phyloP scores from a whole-genome alignment of 129 eudicot species.

The Lactuca saligna region DNA sequence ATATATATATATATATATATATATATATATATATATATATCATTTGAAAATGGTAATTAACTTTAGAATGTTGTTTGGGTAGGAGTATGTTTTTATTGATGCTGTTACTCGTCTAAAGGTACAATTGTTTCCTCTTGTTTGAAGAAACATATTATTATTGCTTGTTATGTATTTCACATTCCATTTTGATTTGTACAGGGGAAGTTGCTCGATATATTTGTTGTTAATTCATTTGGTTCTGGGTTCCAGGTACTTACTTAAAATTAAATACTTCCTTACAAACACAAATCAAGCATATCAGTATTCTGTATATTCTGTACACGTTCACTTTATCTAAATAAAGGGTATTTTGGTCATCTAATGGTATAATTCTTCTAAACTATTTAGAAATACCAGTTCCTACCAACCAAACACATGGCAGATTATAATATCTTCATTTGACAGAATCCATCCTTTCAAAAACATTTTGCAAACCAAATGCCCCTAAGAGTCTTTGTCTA shows the following conservation, averaged over 20 bases:
- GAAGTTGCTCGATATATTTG: slow-evolving; percentile 86
- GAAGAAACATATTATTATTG: slow-evolving; percentile 14
- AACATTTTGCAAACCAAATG: too few species aligned
- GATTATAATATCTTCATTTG: too few species aligned
- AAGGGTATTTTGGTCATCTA: too few species aligned
- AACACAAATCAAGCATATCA: background rate
- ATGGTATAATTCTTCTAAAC: too few species aligned
- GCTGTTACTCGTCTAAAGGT: slow-evolving; percentile 76
- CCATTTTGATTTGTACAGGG: slow-evolving; percentile 46
- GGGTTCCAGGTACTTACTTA: slow-evolving; percentile 72
- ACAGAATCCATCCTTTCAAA: too few species aligned
- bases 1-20: too few species aligned
- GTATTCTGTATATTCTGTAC: background rate
- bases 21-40: too few species aligned
- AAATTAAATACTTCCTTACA: background rate
- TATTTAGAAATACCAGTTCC: too few species aligned
- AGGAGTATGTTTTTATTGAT: slow-evolving; percentile 86
- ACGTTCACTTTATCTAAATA: background rate
- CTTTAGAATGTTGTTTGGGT: slow-evolving; percentile 14
- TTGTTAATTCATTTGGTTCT: slow-evolving; percentile 95
- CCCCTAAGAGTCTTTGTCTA: slow-evolving; percentile 2
- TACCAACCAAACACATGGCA: too few species aligned
- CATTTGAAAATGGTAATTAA: slow-evolving; percentile 10
- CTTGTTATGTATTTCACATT: slow-evolving; percentile 5
- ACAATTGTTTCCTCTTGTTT: slow-evolving; percentile 1